Evolutionary conservation across 2,329 filamentous ascomycete species (phyloP).

Genomic region (Eurotiales sp.): DNA sequence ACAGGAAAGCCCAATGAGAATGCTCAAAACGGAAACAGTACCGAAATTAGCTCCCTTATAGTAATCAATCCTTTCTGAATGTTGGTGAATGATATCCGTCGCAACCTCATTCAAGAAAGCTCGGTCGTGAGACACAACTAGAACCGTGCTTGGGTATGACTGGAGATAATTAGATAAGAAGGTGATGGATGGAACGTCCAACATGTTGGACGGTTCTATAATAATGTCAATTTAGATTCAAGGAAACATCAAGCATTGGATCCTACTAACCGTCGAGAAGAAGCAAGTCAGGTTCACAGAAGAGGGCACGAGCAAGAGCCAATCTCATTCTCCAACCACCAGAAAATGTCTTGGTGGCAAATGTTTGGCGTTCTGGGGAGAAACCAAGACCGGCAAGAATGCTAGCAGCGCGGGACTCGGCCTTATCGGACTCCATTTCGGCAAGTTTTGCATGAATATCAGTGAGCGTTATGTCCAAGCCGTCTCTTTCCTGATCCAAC

Average conservation of each 20-base stretch:
- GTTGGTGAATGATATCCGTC: constrained; percentile 98
- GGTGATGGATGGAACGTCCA: constrained; percentile 99
- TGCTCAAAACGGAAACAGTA: constrained; percentile 23
- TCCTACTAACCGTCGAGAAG: constrained; percentile 69
- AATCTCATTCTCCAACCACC: constrained; percentile 99
- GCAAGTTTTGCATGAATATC: constrained; percentile 89
- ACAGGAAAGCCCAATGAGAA: not conserved
- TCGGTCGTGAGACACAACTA: constrained; percentile 98
- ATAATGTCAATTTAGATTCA: constrained; percentile 18
- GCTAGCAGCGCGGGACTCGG: constrained; percentile 89
- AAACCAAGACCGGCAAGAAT: constrained; percentile 97
- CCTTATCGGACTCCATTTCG: constrained; percentile 99
- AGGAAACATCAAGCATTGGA: not conserved
- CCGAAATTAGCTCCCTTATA: constrained; percentile 94
- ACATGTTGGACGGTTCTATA: constrained; percentile 96
- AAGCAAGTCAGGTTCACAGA: constrained; percentile 94
- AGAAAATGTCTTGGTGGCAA: constrained; percentile 94
- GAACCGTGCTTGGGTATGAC: constrained; percentile 85
- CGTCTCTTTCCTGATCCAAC: constrained; percentile 83
- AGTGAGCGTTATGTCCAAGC: constrained; percentile 81
- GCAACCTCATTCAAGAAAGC: constrained; percentile 98
- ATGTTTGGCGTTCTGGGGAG: constrained; percentile 87
- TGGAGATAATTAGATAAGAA: constrained; percentile 97
- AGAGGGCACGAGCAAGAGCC: constrained; percentile 87
- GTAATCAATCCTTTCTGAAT: constrained; percentile 95